Percentiles rank a stretch among this genome's conserved stretches.
Evolutionary conservation across 306 rosid genomes (phyloP).

Genomic region (Canavalia gladiata): DNA sequence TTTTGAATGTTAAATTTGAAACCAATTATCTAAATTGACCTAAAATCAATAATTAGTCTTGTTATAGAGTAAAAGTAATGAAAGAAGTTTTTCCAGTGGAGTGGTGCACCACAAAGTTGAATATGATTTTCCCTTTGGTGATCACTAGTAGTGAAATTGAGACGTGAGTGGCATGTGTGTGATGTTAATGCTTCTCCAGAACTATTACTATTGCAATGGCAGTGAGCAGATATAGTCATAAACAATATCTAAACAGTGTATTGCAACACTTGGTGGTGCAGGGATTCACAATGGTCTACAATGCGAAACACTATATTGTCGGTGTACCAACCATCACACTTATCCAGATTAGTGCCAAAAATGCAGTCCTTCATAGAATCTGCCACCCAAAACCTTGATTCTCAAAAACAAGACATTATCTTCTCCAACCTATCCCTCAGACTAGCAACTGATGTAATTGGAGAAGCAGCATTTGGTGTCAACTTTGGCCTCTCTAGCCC

Average conservation of each 20-base stretch:
- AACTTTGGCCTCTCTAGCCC: conserved; percentile 78
- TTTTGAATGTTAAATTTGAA: too few relatives aligned
- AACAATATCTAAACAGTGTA: conserved; percentile 23
- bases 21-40: too few relatives aligned
- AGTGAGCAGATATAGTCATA: too few relatives aligned
- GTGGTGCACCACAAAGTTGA: conserved; percentile 31
- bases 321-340: conserved; percentile 82
- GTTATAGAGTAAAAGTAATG: too few relatives aligned
- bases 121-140: conserved; percentile 14
- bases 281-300: conserved; percentile 91
- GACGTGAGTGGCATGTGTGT: not conserved
- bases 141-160: conserved; percentile 11
- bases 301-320: conserved; percentile 85
- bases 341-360: conserved; percentile 77
- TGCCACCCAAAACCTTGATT: conserved; percentile 73
- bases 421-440: conserved; percentile 81
- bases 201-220: not conserved
- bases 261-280: conserved; percentile 50
- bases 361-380: conserved; percentile 85
- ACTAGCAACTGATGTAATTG: conserved; percentile 84
- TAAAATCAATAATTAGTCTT: too few relatives aligned
- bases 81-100: too few relatives aligned
- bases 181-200: not conserved
- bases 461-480: conserved; percentile 94
- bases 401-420: conserved; percentile 58